Evolutionary conservation across 2,329 filamentous ascomycete species (phyloP).

Genomic region (Aureobasidium vineae): DNA sequence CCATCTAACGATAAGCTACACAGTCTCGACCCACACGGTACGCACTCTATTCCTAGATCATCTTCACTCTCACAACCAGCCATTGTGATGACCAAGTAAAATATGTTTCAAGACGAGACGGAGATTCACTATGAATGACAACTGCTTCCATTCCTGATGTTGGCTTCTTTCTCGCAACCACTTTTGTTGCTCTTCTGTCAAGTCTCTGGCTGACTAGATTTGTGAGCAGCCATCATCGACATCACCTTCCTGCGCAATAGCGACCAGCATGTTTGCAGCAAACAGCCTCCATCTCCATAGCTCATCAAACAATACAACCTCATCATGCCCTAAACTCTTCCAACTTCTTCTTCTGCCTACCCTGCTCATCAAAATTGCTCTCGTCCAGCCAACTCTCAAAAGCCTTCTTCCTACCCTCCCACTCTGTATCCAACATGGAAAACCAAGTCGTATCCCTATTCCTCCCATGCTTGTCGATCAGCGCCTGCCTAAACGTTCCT

Average conservation of each 20-base stretch:
- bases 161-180: neutral
- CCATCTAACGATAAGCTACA: too few species aligned
- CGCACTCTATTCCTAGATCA: too few species aligned
- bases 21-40: neutral
- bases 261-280: too few species aligned
- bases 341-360: constrained; percentile 52
- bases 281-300: neutral
- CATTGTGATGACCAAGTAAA: constrained; percentile 28
- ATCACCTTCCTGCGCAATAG: too few species aligned
- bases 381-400: constrained; percentile 56
- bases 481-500: constrained; percentile 60
- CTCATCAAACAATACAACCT: neutral
- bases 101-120: constrained; percentile 31
- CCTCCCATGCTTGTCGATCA: constrained; percentile 55
- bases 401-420: constrained; percentile 48
- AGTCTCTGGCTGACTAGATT: neutral
- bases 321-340: constrained; percentile 36
- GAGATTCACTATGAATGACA: constrained; percentile 25
- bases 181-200: neutral
- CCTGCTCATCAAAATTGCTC: constrained; percentile 56
- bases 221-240: too few species aligned
- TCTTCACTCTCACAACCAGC: neutral
- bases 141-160: constrained; percentile 13
- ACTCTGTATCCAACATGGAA: constrained; percentile 59
- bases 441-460: constrained; percentile 62